Percentiles rank a stretch among this genome's conserved stretches.
Conservation (phyloP, 306 rosid genomes). For the Vigna hirtella region DNA sequence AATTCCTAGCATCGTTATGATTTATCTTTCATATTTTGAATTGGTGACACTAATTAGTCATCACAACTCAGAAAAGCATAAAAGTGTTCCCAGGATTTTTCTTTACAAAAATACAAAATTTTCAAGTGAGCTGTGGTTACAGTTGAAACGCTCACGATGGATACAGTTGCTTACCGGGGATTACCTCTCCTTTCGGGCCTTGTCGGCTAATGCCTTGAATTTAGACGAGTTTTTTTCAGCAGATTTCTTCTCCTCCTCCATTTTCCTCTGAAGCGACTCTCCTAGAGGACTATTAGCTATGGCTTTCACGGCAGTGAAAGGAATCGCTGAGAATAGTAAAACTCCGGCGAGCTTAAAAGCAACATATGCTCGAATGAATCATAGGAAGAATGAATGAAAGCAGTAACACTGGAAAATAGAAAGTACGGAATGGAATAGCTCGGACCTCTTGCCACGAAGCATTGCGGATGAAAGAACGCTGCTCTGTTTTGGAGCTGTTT, state of each 20-base stretch:
- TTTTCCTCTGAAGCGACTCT: conserved; percentile 73
- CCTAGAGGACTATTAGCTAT: conserved; percentile 92
- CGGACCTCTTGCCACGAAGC: conserved; percentile 96
- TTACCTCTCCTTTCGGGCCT: conserved; percentile 83
- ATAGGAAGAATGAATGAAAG: background rate
- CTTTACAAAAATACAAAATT: background rate
- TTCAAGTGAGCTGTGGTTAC: background rate
- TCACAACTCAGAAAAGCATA: background rate
- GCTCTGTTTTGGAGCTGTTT: conserved; percentile 11
- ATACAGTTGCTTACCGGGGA: conserved; percentile 42
- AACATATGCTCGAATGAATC: background rate
- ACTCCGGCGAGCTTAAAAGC: conserved; percentile 82
- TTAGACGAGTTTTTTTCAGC: conserved; percentile 60
- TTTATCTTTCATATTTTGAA: background rate
- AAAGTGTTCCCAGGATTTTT: background rate
- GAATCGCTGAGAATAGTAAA: conserved; percentile 83
- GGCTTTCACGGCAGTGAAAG: conserved; percentile 89
- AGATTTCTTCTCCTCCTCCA: conserved; percentile 63
- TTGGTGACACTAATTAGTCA: conserved; percentile 3
- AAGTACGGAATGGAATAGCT: background rate
- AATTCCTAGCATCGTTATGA: no score
- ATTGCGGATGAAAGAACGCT: conserved; percentile 48
- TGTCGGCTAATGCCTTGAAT: conserved; percentile 58
- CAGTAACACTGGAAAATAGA: background rate
- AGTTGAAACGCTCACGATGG: background rate